Conservation (phyloP, 371 early-diverging fungal species). For the Actinomortierella wolfii region DNA sequence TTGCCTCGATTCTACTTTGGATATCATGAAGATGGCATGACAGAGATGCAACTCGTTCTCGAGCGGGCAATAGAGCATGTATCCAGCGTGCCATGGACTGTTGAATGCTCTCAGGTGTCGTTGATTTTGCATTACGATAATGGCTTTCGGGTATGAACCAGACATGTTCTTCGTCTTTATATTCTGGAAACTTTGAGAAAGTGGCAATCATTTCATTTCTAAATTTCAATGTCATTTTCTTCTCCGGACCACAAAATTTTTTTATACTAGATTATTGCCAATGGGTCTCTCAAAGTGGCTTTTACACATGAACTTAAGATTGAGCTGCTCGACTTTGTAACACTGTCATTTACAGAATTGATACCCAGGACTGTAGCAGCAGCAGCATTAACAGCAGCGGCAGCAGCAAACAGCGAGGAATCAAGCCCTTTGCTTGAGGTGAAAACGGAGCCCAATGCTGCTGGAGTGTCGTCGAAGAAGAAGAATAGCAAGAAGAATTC, state of each 20-base stretch:
- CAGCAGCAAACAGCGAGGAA: too few species aligned
- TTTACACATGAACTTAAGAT: constrained; percentile 29
- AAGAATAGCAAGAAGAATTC: constrained; percentile 15
- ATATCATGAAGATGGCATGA: constrained; percentile 25
- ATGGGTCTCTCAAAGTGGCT: constrained; percentile 21
- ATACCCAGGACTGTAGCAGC: too few species aligned
- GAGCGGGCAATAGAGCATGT: constrained; percentile 8
- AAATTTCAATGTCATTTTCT: background rate
- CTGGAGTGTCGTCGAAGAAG: too few species aligned
- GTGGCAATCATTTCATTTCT: background rate
- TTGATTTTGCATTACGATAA: constrained; percentile 20
- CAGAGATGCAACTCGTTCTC: constrained; percentile 19
- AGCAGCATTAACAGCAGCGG: too few species aligned
- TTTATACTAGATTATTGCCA: constrained; percentile 16
- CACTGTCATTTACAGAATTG: too few species aligned
- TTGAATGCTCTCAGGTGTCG: constrained; percentile 21
- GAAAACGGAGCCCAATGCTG: constrained; percentile 22
- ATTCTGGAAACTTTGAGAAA: background rate
- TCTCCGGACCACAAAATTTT: background rate
- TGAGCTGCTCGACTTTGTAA: too few species aligned
- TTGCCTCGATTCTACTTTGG: constrained; percentile 21
- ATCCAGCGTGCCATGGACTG: constrained; percentile 9
- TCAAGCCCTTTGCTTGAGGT: constrained; percentile 9
- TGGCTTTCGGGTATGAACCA: constrained; percentile 22
- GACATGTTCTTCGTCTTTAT: background rate